These are phyloP conservation scores for Luffa acutangula DNA, from an alignment of 306 rosid genomes.

Conservation along the genomic window DNA sequence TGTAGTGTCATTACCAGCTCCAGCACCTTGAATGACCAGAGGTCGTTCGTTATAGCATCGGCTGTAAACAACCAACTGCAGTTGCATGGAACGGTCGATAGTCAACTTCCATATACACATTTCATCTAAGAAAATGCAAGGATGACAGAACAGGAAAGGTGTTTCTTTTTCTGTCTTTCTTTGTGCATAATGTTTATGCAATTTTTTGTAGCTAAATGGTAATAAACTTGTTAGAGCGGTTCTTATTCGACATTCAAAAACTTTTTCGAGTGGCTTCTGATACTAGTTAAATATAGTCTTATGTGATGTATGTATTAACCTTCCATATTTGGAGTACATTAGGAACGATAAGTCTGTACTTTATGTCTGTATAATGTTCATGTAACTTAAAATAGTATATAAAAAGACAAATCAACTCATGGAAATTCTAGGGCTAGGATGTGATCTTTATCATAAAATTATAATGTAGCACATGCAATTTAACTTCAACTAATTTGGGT, in stretches of 20 bases:
- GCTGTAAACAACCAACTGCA: slow-evolving; percentile 76
- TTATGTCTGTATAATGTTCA: not conserved
- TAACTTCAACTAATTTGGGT: not conserved
- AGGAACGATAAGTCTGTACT: not conserved
- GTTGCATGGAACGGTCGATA: slow-evolving; percentile 7
- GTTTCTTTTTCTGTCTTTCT: not conserved
- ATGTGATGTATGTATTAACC: not conserved
- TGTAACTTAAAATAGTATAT: not conserved
- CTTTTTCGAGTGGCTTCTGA: not conserved
- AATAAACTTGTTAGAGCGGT: not conserved
- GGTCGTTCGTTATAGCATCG: slow-evolving; percentile 70
- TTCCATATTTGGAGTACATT: not conserved
- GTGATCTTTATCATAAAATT: not conserved
- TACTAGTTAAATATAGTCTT: not conserved
- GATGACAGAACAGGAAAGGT: not conserved
- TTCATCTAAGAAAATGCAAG: not conserved
- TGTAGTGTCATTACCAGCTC: slow-evolving; percentile 95
- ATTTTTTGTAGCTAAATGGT: not conserved
- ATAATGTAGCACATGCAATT: not conserved
- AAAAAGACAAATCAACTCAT: not conserved
- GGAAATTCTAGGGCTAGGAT: not conserved
- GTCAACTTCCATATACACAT: not conserved
- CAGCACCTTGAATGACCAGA: slow-evolving; percentile 93
- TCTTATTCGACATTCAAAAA: not conserved
- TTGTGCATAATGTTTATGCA: not conserved